Base-by-base conservation (phyloP, 2,329 filamentous ascomycete species). In the Parascedosporium putredinis region DNA sequence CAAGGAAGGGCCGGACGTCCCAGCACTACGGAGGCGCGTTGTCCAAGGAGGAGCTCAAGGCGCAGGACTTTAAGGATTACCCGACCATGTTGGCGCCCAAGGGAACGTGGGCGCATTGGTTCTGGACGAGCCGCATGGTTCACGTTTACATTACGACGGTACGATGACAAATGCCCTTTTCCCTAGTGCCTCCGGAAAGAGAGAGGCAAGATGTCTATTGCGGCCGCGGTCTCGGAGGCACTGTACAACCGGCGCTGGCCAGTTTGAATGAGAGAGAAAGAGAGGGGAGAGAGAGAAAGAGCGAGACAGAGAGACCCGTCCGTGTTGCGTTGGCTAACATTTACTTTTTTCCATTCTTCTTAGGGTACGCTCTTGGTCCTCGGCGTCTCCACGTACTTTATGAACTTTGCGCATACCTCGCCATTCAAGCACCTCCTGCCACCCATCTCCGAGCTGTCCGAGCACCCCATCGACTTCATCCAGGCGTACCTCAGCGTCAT, bases 121-220 rank as follows among this genome's bases (percentile, higher is more conserved):
- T 97, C 65, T 73, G 95, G 63, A 82, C 87, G 57, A 91, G 80
- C 63, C 77, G 78, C 52, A 69, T 70, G 50, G 78, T 97, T 51
- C 91, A 98, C 66, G 66, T 88, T 24, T 84, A 78, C 64, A 90
- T 98, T 63, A 86, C 87, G 2, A 74, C 96, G 72, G 88, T 95
- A 73, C 52, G 77, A 22, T 23, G 22, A 63, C 12, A 8, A 31
- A 4, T n/a, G 29, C 14, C 10, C n/a, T 12, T 33, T 20, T n/a
- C n/a, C n/a, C n/a, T n/a, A n/a, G n/a, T n/a, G n/a, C n/a, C n/a
- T n/a, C n/a, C n/a, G n/a, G n/a, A n/a, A n/a, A n/a, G n/a, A n/a
- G n/a, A n/a, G n/a, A n/a, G n/a, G n/a, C n/a, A n/a, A n/a, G n/a
- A n/a, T n/a, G n/a, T n/a, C n/a, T n/a, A n/a, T n/a, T n/a, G n/a